A percentile compares a stretch with the other conserved stretches of the same genome.
These are phyloP conservation scores for Neolentinus lepideus DNA, from an alignment of 1,284 basidiomycete species.

Conservation along the genomic window DNA sequence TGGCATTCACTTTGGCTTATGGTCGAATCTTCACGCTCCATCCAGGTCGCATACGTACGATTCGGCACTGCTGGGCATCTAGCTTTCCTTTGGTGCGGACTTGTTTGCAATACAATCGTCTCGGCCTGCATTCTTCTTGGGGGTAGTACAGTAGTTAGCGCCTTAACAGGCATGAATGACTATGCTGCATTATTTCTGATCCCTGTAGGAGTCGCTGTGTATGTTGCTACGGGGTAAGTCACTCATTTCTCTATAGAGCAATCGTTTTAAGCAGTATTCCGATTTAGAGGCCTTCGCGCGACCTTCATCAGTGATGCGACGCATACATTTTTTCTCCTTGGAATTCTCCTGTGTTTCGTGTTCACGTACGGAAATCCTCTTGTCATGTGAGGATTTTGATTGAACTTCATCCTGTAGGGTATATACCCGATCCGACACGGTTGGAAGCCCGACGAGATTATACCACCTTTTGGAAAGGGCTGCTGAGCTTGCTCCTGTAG, in stretches of 20 bases:
- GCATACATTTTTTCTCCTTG: slow-evolving; percentile 15
- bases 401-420: slow-evolving; percentile 6
- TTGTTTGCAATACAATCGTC: slow-evolving; percentile 41
- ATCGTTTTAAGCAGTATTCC: background rate
- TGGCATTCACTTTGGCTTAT: too few relatives aligned
- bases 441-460: slow-evolving; percentile 13
- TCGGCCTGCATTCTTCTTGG: slow-evolving; percentile 30
- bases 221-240: slow-evolving; percentile 13
- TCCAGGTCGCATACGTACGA: slow-evolving; percentile 21
- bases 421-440: slow-evolving; percentile 12
- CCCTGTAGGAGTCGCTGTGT: slow-evolving; percentile 16
- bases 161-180: slow-evolving; percentile 38
- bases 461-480: slow-evolving; percentile 16
- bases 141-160: slow-evolving; percentile 31
- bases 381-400: background rate
- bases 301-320: slow-evolving; percentile 19
- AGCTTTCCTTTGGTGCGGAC: slow-evolving; percentile 39
- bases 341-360: slow-evolving; percentile 11
- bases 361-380: slow-evolving; percentile 9
- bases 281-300: slow-evolving; percentile 17
- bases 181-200: slow-evolving; percentile 35
- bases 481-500: slow-evolving; percentile 16
- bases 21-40: too few relatives aligned
- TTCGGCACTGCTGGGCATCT: slow-evolving; percentile 41
- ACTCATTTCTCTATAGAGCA: background rate